phyloP scores from a whole-genome alignment of 192 early-diverging fungal species.

The Mortierella claussenii region DNA sequence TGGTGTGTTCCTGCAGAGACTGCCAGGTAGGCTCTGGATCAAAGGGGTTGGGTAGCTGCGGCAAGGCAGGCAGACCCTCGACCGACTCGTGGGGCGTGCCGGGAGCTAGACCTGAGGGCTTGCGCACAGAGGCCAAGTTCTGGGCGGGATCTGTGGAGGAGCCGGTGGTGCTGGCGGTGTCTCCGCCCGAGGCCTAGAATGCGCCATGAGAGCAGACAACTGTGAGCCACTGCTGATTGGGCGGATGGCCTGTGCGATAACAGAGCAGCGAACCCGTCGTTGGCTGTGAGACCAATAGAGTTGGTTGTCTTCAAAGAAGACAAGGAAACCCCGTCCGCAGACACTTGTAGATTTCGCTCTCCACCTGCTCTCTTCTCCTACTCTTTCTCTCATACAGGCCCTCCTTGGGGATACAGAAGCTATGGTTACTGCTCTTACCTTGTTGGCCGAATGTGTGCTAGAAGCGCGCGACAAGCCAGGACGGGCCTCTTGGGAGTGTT shows the following conservation, averaged over 20 bases:
- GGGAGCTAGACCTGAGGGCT: slow-evolving; percentile 33
- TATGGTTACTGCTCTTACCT: slow-evolving; percentile 4
- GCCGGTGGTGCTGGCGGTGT: slow-evolving; percentile 37
- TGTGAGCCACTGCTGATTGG: slow-evolving; percentile 2
- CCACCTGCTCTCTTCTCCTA: too few relatives aligned
- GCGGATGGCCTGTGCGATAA: neutral
- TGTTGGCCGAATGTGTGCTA: slow-evolving; percentile 33
- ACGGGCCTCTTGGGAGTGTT: neutral
- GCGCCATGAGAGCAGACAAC: neutral
- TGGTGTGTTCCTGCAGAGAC: slow-evolving; percentile 58
- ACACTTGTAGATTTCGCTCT: too few relatives aligned
- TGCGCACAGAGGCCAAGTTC: slow-evolving; percentile 30
- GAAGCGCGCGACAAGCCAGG: slow-evolving; percentile 34
- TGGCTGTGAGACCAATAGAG: too few relatives aligned
- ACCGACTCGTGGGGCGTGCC: slow-evolving; percentile 55
- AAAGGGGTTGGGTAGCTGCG: slow-evolving; percentile 41
- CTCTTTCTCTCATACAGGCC: too few relatives aligned
- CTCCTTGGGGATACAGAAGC: too few relatives aligned
- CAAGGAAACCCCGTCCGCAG: neutral
- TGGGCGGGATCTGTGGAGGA: slow-evolving; percentile 51
- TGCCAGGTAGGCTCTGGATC: slow-evolving; percentile 62
- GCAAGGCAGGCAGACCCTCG: slow-evolving; percentile 49
- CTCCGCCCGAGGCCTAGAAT: slow-evolving; percentile 32
- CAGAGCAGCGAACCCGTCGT: too few relatives aligned
- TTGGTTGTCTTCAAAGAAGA: too few relatives aligned